A percentile compares a stretch with the other conserved stretches of the same genome.
Evolutionary conservation across 148 eudicot genomes (phyloP).

Genomic region (Chenopodium formosanum): DNA sequence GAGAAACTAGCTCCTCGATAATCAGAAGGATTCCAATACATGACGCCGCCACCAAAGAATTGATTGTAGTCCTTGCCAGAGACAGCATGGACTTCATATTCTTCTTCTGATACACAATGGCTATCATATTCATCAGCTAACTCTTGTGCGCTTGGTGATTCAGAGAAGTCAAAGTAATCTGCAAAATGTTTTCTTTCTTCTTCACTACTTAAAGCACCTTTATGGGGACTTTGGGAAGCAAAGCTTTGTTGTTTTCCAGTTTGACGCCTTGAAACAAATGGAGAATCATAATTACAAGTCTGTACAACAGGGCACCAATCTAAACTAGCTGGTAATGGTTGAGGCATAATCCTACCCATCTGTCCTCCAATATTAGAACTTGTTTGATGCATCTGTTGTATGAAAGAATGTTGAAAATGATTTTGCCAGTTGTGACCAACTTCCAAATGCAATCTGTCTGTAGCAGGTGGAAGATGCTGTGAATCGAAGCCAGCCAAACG

Average conservation of each 20-base stretch:
- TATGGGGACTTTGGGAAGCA: constrained; percentile 45
- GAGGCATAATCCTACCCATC: constrained; percentile 54
- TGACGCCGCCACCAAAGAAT: constrained; percentile 91
- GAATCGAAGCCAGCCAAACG: constrained; percentile 61
- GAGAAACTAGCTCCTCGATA: constrained; percentile 80
- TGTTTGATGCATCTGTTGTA: constrained; percentile 62
- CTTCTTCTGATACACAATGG: constrained; percentile 95
- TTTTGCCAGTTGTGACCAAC: constrained; percentile 84
- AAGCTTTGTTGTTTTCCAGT: constrained; percentile 56
- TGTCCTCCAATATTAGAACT: constrained; percentile 56
- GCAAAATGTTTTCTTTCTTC: constrained; percentile 65
- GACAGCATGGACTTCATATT: constrained; percentile 71
- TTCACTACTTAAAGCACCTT: constrained; percentile 42
- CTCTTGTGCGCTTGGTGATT: constrained; percentile 56
- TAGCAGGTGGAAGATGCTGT: constrained; percentile 71
- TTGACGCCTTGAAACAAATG: constrained; percentile 61
- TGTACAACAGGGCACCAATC: constrained; percentile 84
- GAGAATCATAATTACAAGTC: constrained; percentile 69
- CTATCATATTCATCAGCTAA: constrained; percentile 69
- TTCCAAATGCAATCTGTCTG: constrained; percentile 95
- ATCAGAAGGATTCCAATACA: constrained; percentile 98
- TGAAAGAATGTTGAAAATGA: constrained; percentile 60
- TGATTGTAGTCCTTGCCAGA: constrained; percentile 84
- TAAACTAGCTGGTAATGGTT: constrained; percentile 64
- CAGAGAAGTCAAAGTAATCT: constrained; percentile 62